phyloP scores from a whole-genome alignment of 2,329 filamentous ascomycete genomes.

The Colletotrichum sp. region DNA sequence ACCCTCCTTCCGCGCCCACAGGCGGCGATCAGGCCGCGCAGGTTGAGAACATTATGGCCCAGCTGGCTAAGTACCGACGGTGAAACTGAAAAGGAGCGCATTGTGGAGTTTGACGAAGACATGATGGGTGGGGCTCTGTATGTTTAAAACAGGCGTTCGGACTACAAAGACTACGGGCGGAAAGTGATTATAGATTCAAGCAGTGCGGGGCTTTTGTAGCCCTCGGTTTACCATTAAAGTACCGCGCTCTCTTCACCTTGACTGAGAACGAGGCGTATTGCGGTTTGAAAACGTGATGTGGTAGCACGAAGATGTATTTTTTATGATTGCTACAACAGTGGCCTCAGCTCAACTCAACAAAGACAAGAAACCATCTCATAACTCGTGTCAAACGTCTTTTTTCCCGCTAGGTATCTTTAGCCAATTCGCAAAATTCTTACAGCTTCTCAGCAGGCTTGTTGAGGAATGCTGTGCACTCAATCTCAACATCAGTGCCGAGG shows the following conservation, averaged over 20 bases:
- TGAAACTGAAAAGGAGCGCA: conserved; percentile 28
- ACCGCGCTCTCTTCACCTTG: background rate
- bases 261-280: background rate
- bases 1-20: conserved; percentile 6
- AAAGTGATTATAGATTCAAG: background rate
- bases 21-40: conserved; percentile 50
- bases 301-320: background rate
- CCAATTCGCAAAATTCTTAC: background rate
- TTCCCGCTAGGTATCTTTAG: background rate
- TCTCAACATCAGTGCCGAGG: conserved; percentile 73
- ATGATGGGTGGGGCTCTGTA: conserved; percentile 6
- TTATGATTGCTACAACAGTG: background rate
- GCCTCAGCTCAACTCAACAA: background rate
- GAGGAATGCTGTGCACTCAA: conserved; percentile 64
- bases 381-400: background rate
- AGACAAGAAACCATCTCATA: background rate
- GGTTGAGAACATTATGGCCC: conserved; percentile 77
- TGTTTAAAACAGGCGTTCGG: conserved; percentile 9
- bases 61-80: conserved; percentile 69
- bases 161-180: background rate
- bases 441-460: conserved; percentile 18
- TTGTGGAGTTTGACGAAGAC: conserved; percentile 3
- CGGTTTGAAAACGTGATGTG: background rate
- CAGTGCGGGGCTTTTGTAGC: background rate
- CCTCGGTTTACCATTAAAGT: background rate